Percentiles rank a stretch among this genome's conserved stretches.
phyloP scores from a whole-genome alignment of 2,329 filamentous ascomycete species.

The Aureobasidium namibiae region DNA sequence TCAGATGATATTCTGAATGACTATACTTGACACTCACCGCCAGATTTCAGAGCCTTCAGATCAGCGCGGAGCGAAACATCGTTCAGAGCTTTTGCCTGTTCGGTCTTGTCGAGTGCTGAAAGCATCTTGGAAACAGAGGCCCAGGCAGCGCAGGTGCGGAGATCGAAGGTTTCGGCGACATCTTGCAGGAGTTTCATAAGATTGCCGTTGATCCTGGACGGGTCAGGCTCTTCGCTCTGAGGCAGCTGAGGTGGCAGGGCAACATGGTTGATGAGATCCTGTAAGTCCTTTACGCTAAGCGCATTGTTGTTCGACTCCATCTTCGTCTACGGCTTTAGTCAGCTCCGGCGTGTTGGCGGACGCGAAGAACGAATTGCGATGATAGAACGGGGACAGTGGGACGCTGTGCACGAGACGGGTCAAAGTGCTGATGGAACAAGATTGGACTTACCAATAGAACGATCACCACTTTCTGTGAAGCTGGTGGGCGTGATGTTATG shows the following conservation, averaged over 20 bases:
- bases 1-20: neutral
- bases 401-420: neutral
- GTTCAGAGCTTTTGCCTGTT: neutral
- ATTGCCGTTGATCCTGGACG: neutral
- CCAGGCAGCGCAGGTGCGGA: neutral
- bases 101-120: neutral
- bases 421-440: neutral
- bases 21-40: neutral
- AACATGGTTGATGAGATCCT: constrained; percentile 6
- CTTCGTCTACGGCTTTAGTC: neutral
- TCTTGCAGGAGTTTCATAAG: neutral
- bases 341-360: neutral
- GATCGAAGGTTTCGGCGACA: neutral
- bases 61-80: neutral
- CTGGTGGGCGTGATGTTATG: neutral
- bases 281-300: neutral
- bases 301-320: neutral
- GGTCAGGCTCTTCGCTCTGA: neutral
- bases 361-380: neutral
- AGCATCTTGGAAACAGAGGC: neutral
- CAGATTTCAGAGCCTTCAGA: neutral
- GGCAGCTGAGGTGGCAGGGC: constrained; percentile 12
- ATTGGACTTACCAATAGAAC: neutral
- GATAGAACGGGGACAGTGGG: neutral
- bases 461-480: neutral